Conservation (phyloP, 305 asterid genomes). For the Solanum hybrid region DNA sequence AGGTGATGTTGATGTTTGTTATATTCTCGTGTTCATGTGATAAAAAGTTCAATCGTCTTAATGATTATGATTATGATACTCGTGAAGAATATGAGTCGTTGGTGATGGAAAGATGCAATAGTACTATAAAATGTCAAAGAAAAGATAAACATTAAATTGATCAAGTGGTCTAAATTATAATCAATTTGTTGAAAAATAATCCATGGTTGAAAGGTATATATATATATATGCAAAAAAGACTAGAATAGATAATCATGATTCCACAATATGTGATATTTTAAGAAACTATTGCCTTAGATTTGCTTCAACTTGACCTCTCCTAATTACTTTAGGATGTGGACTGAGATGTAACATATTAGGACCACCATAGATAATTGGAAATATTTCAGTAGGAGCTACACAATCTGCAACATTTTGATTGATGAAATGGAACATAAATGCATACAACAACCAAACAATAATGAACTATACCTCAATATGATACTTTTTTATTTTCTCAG, state of each 20-base stretch:
- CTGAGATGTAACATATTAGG: background rate
- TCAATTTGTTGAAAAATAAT: background rate
- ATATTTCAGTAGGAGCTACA: background rate
- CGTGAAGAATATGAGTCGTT: background rate
- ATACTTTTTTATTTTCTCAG: background rate
- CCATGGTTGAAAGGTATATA: background rate
- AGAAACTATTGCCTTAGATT: background rate
- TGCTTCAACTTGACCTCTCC: background rate
- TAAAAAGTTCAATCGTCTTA: background rate
- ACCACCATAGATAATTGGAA: background rate
- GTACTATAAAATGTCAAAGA: background rate
- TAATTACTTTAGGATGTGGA: background rate
- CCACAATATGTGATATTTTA: background rate
- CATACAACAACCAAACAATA: background rate
- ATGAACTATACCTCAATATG: background rate
- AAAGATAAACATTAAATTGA: background rate
- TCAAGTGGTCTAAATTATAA: slow-evolving; percentile 1
- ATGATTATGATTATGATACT: background rate
- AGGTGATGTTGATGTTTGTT: background rate
- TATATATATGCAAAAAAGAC: background rate
- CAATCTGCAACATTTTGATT: background rate
- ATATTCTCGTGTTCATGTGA: background rate
- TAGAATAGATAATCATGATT: background rate
- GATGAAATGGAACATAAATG: background rate
- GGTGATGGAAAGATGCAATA: background rate